These are phyloP conservation scores for Tuber magnatum DNA, from an alignment of 495 filamentous ascomycete genomes.

Conservation along the genomic window DNA sequence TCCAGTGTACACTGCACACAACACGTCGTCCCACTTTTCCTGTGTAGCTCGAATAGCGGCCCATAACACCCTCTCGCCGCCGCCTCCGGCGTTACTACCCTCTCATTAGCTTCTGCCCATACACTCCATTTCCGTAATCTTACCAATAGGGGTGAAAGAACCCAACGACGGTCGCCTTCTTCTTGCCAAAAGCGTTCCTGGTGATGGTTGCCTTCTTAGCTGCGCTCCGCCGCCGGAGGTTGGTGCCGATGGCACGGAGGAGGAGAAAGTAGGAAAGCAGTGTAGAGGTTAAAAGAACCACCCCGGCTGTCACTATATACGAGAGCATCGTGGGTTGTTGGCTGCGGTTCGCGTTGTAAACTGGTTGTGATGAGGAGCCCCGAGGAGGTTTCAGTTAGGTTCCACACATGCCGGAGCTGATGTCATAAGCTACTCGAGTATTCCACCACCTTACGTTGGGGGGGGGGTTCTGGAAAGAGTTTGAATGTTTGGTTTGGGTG, in stretches of 20 bases:
- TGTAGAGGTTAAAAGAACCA: slow-evolving; percentile 6
- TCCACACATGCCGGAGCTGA: not conserved
- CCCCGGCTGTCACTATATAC: slow-evolving; percentile 6
- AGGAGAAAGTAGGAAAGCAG: slow-evolving; percentile 31
- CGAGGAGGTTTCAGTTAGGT: not conserved
- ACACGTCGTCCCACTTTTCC: slow-evolving; percentile 75
- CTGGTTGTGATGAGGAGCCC: not conserved
- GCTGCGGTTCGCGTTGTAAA: not conserved
- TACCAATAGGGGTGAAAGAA: slow-evolving; percentile 98
- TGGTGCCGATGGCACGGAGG: slow-evolving; percentile 30
- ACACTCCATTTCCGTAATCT: slow-evolving; percentile 28
- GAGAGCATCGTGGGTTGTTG: slow-evolving; percentile 1
- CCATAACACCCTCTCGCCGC: slow-evolving; percentile 94
- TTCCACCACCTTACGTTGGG: not conserved
- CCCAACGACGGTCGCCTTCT: slow-evolving; percentile 54
- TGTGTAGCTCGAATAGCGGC: slow-evolving; percentile 89
- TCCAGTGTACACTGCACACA: slow-evolving; percentile 88
- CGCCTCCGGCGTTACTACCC: slow-evolving; percentile 82
- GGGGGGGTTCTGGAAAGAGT: not conserved
- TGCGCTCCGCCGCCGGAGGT: slow-evolving; percentile 34
- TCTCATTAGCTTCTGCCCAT: slow-evolving; percentile 14
- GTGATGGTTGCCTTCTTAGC: slow-evolving; percentile 19
- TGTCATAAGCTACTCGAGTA: not conserved
- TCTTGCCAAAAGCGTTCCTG: slow-evolving; percentile 1
- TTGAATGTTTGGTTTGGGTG: not conserved